phyloP scores from a whole-genome alignment of 1,284 basidiomycete genomes.

The Mycena sp. region DNA sequence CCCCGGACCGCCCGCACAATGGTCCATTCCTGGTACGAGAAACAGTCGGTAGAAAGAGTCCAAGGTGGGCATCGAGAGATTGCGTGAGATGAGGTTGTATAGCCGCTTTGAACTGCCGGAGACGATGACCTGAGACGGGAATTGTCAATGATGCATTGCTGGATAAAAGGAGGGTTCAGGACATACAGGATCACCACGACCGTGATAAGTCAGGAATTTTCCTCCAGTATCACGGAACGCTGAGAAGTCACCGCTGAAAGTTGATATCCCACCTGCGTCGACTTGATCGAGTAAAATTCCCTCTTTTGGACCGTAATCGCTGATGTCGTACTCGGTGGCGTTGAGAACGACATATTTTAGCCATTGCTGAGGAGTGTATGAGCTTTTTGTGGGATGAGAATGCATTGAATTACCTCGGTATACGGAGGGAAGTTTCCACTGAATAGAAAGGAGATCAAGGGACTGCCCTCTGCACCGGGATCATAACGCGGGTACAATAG shows the following conservation, averaged over 20 bases:
- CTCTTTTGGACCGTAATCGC: conserved; percentile 3
- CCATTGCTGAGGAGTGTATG: conserved; percentile 8
- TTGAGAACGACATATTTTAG: conserved; percentile 23
- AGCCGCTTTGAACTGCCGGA: conserved; percentile 28
- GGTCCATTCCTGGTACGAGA: conserved; percentile 26
- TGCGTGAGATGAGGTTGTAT: conserved; percentile 26
- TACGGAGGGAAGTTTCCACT: conserved; percentile 17
- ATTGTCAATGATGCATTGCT: background rate
- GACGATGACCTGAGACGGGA: conserved; percentile 12
- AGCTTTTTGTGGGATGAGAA: background rate
- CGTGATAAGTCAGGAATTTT: conserved; percentile 33
- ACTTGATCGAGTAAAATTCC: conserved; percentile 5
- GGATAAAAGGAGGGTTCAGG: too few species aligned
- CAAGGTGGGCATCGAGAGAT: conserved; percentile 19
- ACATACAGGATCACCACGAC: conserved; percentile 27
- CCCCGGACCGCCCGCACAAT: conserved; percentile 27
- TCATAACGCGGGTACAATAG: conserved; percentile 17
- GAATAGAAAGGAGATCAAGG: background rate
- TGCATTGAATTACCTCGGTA: background rate
- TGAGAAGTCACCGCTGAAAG: conserved; percentile 31
- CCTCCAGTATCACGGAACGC: conserved; percentile 28
- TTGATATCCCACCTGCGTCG: conserved; percentile 29
- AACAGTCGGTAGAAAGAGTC: conserved; percentile 27
- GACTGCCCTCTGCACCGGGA: conserved; percentile 25
- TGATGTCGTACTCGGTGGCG: conserved; percentile 24